phyloP scores from a whole-genome alignment of 2,329 filamentous ascomycete species.

The Trichoderma atroviride region DNA sequence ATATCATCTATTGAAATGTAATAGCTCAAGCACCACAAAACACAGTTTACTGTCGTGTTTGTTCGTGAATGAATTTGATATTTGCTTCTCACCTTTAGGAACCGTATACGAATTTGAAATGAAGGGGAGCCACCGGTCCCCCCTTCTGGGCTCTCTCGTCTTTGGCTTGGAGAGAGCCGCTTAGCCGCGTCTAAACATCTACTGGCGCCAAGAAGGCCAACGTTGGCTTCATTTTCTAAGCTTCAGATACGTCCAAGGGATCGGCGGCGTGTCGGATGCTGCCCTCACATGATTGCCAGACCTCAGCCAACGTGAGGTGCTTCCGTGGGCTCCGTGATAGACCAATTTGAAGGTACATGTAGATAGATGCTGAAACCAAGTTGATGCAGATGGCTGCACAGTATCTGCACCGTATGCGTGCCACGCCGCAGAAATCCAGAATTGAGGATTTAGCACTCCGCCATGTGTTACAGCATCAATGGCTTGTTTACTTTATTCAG shows the following conservation, averaged over 20 bases:
- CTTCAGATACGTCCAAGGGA: conserved; percentile 9
- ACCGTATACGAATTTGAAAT: conserved; percentile 4
- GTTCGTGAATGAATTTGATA: not conserved
- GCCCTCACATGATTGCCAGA: not conserved
- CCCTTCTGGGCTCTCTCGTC: not conserved
- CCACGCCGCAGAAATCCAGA: not conserved
- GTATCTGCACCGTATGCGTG: not conserved
- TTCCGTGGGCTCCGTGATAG: not conserved
- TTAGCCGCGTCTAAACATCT: conserved; percentile 11
- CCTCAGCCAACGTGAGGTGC: not conserved
- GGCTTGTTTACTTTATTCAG: not conserved
- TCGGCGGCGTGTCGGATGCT: not conserved
- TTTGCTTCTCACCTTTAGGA: not conserved
- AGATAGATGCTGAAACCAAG: conserved; percentile 6
- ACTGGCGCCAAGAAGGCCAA: conserved; percentile 12
- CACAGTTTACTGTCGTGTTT: not conserved
- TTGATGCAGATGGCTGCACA: not conserved
- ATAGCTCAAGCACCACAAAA: not conserved
- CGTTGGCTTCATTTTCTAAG: not conserved
- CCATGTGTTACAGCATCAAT: not conserved
- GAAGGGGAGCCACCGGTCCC: conserved; percentile 6
- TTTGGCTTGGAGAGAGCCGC: not conserved
- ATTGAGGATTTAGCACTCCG: not conserved
- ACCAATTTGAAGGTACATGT: no score
- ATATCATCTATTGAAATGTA: not conserved